Conservation (phyloP, 768 basidiomycete genomes). For the Gymnopilus dilepis region DNA sequence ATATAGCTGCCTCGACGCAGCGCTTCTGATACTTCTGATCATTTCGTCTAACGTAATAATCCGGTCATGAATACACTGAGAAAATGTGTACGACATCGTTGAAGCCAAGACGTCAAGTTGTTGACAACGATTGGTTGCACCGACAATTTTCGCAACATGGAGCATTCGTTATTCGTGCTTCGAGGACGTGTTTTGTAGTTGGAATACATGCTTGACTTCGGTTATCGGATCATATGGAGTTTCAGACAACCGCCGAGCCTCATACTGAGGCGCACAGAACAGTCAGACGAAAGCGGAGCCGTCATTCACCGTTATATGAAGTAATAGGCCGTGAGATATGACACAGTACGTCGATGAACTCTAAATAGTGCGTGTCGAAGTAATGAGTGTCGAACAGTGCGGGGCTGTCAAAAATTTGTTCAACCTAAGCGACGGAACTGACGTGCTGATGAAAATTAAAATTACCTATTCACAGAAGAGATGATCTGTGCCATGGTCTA, state of each 20-base stretch:
- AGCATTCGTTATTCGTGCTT: neutral
- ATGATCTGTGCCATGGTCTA: too few species aligned
- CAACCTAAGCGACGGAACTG: neutral
- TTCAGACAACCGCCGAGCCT: neutral
- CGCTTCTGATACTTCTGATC: neutral
- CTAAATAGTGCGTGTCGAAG: neutral
- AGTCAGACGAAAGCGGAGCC: neutral
- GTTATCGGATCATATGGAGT: neutral
- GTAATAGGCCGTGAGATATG: neutral
- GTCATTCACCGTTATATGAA: neutral
- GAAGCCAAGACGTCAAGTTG: neutral
- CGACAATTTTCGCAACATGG: neutral
- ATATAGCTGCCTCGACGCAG: neutral
- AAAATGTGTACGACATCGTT: neutral
- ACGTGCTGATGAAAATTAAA: neutral
- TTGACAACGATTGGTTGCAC: too few species aligned
- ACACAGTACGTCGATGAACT: neutral
- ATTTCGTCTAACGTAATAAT: neutral
- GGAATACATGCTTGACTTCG: neutral
- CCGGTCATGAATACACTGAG: neutral
- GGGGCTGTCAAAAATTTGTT: neutral
- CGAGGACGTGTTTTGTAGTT: constrained; percentile 16
- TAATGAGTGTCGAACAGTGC: neutral
- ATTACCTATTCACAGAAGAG: neutral
- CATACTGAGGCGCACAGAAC: neutral